Base-by-base conservation (phyloP, 495 filamentous ascomycete genomes). In the Aspergillus heteromorphus region DNA sequence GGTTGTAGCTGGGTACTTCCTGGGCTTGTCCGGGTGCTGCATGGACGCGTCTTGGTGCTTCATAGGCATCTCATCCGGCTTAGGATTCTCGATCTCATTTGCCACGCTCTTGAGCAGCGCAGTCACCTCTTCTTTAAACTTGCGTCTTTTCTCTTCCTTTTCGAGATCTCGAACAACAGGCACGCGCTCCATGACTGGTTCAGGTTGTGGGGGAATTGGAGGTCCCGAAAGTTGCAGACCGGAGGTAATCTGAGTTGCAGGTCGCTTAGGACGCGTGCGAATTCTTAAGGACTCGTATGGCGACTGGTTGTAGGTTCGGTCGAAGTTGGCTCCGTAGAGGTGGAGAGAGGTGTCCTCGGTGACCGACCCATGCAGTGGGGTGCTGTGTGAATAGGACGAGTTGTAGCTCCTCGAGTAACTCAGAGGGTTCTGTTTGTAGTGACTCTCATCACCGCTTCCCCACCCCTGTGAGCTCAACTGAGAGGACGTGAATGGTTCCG, bases 281-380 rank as follows among this genome's bases (percentile, higher is more conserved):
- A 57, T 6, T 14, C 45, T 49, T 20, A 59, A 40, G 2, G 58
- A 48, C 34, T 58, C 55, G 31, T 64, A 64, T 19, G 61, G 61
- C 18, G 61, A 64, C 14, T 54, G 53, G 34, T 59, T 43, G 5
- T 57, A 42, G 14, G 58, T 53, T 11, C 48, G 58, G 45, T 64
- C 61, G 19, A 61, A 64, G 40, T 49, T 58, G 18, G 49, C 55
- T 7, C 55, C 40, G 19, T 64, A 64, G 36, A 61, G 31, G 17
- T 54, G 53, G 9, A 64, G 34, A 6, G 61, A 55, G n/a, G 34
- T 38, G n/a, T 38, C 34, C 34, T 38, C 34, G 1, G 34, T 38
- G 13, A 38, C 34, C 34, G 34, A 38, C 13, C 34, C 11, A 38
- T 38, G 34, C 10, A 38, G 34, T 4, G 34, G 34, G n/a, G 34